Base-by-base conservation (phyloP, 345 rosid genomes). In the Eucalyptus dawsonii region DNA sequence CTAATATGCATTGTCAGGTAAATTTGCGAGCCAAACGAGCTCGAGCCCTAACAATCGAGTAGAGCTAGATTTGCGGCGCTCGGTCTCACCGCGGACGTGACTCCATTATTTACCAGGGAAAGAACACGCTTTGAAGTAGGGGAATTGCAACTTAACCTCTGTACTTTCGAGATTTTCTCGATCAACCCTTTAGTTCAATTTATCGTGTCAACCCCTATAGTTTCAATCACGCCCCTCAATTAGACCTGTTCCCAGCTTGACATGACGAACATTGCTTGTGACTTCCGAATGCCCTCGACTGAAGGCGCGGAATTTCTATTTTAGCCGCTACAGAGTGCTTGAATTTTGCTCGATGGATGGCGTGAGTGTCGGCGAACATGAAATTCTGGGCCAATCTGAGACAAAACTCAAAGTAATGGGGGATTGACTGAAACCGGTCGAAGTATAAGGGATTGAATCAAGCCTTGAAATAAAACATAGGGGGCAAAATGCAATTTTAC, bases 291-390 rank as follows among this genome's bases (percentile, higher is more conserved):
- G 1, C 45, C 14, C 6, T 37, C 45, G 1, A 37, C 2, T 3
- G 14, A 37, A 37, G 81, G 44, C 15, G 1, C 83, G 11, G 27
- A 19, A 42, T 21, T 76, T 34, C 15, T 6, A 40, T 37, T 40
- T 37, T 11, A 40, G 45, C 47, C 3, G 9, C 14, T 0, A 37
- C 27, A 8, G 9, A 76, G 83, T 11, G 83, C 83, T 37, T 37
- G 47, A 76, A 37, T 40, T 76, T 76, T 37, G 47, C 47, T 37
- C 5, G 83, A 72, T 24, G 22, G 81, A 72, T 37, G 81, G 45
- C 8, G 6, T 4, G 45, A 40, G 83, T 2, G 24, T 53, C 58
- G 6, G 2, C 2, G 3, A 12, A 37, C 0, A 42, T 19, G 47
- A 76, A 76, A 76, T 37, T 76, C 42, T 40, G 29, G 47, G 29